Evolutionary conservation across 2,329 filamentous ascomycete species (phyloP).

Genomic region (Paracamarosporium sp.): DNA sequence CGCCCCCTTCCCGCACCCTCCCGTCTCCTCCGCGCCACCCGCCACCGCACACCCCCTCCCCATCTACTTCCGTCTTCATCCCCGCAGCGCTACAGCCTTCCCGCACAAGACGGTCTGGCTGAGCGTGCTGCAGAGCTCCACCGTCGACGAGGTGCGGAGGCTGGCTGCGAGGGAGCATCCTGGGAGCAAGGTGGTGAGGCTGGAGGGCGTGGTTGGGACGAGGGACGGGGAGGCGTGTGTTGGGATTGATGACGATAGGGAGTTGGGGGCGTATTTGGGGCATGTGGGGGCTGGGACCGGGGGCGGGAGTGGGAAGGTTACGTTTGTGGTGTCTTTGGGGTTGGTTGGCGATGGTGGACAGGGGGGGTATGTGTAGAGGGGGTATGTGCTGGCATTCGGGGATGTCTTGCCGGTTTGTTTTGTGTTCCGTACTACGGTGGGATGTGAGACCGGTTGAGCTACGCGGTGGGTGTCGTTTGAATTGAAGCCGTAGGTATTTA

Average conservation of each 20-base stretch:
- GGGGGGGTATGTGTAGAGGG: slow-evolving; percentile 1
- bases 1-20: not conserved
- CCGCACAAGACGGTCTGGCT: slow-evolving; percentile 66
- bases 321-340: slow-evolving; percentile 54
- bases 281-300: slow-evolving; percentile 60
- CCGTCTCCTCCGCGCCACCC: not conserved
- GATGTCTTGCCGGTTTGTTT: no score
- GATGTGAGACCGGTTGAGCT: no score
- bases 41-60: slow-evolving; percentile 53
- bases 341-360: slow-evolving; percentile 6
- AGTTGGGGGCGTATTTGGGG: slow-evolving; percentile 74
- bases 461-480: no score
- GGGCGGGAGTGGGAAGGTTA: slow-evolving; percentile 54
- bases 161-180: slow-evolving; percentile 67
- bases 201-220: slow-evolving; percentile 70
- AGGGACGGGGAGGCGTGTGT: slow-evolving; percentile 65
- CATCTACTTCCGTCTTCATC: slow-evolving; percentile 74
- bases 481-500: no score
- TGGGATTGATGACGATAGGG: slow-evolving; percentile 72
- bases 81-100: slow-evolving; percentile 63
- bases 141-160: slow-evolving; percentile 68
- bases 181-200: slow-evolving; percentile 62
- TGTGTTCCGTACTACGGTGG: no score
- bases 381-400: no score
- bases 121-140: slow-evolving; percentile 64